phyloP scores from a whole-genome alignment of 2,329 filamentous ascomycete genomes.

The Biscogniauxia sp. region DNA sequence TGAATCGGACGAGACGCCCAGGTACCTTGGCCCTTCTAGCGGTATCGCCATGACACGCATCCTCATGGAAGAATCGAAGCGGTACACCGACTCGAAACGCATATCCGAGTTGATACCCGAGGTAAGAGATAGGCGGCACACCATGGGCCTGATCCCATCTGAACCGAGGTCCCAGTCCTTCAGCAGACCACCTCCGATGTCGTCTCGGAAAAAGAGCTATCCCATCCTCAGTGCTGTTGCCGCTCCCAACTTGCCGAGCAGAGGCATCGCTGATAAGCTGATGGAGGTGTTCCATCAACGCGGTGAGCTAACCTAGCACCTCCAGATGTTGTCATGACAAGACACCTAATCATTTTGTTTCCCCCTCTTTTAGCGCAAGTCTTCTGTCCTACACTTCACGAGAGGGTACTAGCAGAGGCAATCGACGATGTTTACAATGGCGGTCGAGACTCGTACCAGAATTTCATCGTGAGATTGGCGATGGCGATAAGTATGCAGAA shows the following conservation, averaged over 20 bases:
- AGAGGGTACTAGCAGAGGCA: constrained; percentile 72
- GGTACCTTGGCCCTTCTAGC: constrained; percentile 90
- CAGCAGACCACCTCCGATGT: constrained; percentile 48
- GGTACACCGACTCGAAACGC: constrained; percentile 84
- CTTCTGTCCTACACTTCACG: constrained; percentile 83
- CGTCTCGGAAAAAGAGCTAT: constrained; percentile 76
- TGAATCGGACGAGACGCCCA: constrained; percentile 79
- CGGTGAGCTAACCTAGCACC: constrained; percentile 47
- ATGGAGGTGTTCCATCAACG: constrained; percentile 84
- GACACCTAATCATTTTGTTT: constrained; percentile 18
- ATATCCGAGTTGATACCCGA: constrained; percentile 91
- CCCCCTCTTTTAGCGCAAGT: constrained; percentile 64
- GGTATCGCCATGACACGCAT: constrained; percentile 93
- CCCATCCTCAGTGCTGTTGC: constrained; percentile 85
- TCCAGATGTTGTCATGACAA: constrained; percentile 2
- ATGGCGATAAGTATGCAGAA: constrained; percentile 95
- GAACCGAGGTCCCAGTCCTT: constrained; percentile 64
- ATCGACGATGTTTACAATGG: constrained; percentile 79
- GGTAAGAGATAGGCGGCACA: constrained; percentile 54
- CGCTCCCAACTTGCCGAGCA: constrained; percentile 71
- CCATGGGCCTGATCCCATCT: constrained; percentile 1
- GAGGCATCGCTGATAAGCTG: constrained; percentile 71
- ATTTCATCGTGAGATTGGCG: constrained; percentile 87
- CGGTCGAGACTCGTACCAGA: constrained; percentile 74
- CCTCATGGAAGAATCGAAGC: constrained; percentile 94